phyloP scores from a whole-genome alignment of 768 basidiomycete genomes.

The Lactarius deliciosus region DNA sequence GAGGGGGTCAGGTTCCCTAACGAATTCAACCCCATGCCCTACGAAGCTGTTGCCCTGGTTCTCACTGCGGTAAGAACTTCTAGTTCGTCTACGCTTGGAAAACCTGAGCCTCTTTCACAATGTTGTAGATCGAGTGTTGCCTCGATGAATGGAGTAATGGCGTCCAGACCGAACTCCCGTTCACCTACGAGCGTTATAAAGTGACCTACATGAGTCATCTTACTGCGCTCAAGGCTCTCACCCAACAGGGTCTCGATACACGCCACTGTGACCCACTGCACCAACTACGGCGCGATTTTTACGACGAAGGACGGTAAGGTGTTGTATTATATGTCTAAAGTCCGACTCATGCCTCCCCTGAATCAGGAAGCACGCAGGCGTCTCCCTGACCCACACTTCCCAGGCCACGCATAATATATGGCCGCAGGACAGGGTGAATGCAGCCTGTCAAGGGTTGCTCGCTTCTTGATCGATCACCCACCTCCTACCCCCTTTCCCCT shows the following conservation, averaged over 20 bases:
- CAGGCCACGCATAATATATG: neutral
- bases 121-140: conserved; percentile 14
- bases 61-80: conserved; percentile 1
- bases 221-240: conserved; percentile 12
- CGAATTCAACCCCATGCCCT: conserved; percentile 14
- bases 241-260: conserved; percentile 10
- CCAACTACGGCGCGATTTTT: conserved; percentile 9
- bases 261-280: conserved; percentile 15
- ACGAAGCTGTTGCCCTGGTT: conserved; percentile 9
- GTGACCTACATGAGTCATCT: neutral
- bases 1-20: conserved; percentile 8
- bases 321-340: neutral
- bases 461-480: neutral
- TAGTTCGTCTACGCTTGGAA: too few relatives aligned
- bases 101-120: neutral
- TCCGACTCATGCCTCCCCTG: neutral
- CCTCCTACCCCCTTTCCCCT: neutral
- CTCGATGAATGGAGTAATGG: conserved; percentile 17
- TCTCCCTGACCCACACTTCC: neutral
- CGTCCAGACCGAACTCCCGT: neutral
- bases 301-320: conserved; percentile 16
- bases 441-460: conserved; percentile 5
- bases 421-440: conserved; percentile 8
- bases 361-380: conserved; percentile 16
- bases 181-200: conserved; percentile 13